phyloP scores from a whole-genome alignment of 106 monocot species.

The Narthecium ossifragum region DNA sequence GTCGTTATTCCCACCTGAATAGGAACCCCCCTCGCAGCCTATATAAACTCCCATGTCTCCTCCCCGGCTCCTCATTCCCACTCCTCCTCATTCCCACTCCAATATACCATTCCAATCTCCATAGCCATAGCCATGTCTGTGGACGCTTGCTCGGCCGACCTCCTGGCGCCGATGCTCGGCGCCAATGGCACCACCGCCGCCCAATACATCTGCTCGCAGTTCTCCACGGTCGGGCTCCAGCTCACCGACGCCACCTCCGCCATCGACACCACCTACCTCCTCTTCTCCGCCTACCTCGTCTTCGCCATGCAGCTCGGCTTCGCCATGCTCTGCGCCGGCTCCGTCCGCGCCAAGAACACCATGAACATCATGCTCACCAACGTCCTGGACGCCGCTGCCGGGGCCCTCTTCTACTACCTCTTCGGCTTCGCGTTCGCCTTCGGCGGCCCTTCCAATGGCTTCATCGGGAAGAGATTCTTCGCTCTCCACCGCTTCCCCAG shows the following conservation, averaged over 20 bases:
- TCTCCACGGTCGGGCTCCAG: conserved; percentile 3
- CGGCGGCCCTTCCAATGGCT: conserved; percentile 40
- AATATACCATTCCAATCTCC: too few species aligned
- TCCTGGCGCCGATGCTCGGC: conserved; percentile 7
- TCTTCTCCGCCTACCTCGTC: conserved; percentile 91
- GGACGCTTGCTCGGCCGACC: conserved; percentile 1
- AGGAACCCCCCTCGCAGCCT: neutral
- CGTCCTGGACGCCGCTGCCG: conserved; percentile 83
- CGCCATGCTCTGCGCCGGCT: conserved; percentile 95
- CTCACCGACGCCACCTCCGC: conserved; percentile 21
- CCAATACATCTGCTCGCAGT: conserved; percentile 22
- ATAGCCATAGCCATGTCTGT: conserved; percentile 2
- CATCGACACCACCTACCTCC: conserved; percentile 59
- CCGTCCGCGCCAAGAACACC: conserved; percentile 88
- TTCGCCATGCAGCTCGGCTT: conserved; percentile 96
- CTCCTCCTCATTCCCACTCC: neutral
- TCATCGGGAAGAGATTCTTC: conserved; percentile 50
- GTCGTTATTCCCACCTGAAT: neutral
- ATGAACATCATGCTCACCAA: conserved; percentile 99
- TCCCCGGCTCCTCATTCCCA: neutral
- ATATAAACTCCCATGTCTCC: too few species aligned
- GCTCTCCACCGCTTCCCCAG: conserved; percentile 27
- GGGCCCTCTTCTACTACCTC: conserved; percentile 82
- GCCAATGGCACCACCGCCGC: conserved; percentile 10
- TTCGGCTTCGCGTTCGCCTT: conserved; percentile 82